Percentiles rank a stretch among this genome's conserved stretches.
phyloP scores from a whole-genome alignment of 2,329 filamentous ascomycete species.

The Talaromyces rugulosus region DNA sequence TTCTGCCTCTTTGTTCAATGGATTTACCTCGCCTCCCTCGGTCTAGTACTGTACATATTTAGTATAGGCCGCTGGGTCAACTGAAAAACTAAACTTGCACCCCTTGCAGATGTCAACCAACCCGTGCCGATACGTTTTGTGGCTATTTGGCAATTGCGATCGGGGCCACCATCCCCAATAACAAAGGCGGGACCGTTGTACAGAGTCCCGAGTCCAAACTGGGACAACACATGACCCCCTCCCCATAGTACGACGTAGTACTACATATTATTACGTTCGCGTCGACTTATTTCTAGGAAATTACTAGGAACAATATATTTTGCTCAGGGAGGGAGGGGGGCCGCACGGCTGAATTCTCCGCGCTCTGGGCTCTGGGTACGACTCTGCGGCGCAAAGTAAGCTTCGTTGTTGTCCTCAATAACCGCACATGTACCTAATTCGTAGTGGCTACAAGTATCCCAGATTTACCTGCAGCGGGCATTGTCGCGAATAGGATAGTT shows the following conservation, averaged over 20 bases:
- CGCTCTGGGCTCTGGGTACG: not conserved
- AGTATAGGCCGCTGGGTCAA: not conserved
- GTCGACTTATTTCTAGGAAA: not conserved
- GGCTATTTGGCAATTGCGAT: not conserved
- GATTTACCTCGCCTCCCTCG: not conserved
- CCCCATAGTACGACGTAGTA: too few relatives aligned
- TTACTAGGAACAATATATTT: not conserved
- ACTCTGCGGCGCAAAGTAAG: not conserved
- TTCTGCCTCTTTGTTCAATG: not conserved
- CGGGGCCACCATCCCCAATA: not conserved
- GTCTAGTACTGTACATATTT: not conserved
- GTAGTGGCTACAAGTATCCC: not conserved
- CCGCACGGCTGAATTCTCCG: not conserved
- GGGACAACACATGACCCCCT: not conserved
- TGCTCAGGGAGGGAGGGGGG: not conserved
- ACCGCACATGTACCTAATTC: not conserved
- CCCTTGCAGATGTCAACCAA: constrained; percentile 1
- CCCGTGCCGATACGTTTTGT: not conserved
- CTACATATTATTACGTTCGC: too few relatives aligned
- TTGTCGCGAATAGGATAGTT: not conserved
- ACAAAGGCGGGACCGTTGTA: not conserved
- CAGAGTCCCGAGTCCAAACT: not conserved
- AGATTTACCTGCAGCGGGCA: not conserved
- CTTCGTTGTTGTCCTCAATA: too few relatives aligned
- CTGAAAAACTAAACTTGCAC: not conserved